phyloP scores from a whole-genome alignment of 192 early-diverging fungal species.

The Gonapodya prolifera region DNA sequence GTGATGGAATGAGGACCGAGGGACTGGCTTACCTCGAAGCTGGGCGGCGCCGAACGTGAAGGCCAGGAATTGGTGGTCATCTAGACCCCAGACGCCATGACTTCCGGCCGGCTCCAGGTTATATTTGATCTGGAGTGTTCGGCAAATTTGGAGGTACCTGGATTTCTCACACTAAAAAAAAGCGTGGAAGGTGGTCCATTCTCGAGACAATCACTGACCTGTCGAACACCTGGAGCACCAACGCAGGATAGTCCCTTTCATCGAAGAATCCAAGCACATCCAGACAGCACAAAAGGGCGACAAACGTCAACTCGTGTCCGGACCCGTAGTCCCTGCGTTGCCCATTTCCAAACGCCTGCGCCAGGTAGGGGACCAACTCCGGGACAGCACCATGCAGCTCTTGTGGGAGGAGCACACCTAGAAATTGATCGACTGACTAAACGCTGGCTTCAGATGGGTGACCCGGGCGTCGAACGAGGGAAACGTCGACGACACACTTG shows the following conservation, averaged over 20 bases:
- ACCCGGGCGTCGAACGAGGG: background rate
- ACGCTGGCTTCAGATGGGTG: no score
- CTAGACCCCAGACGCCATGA: constrained; percentile 98
- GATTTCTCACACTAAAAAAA: background rate
- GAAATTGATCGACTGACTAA: constrained; percentile 13
- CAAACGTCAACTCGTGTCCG: constrained; percentile 89
- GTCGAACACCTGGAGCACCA: constrained; percentile 67
- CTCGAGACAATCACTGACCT: constrained; percentile 34
- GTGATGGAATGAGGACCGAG: background rate
- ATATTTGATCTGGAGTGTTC: constrained; percentile 77
- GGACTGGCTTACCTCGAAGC: constrained; percentile 36
- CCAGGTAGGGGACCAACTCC: constrained; percentile 66
- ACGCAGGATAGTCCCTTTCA: constrained; percentile 53
- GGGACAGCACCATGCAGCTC: constrained; percentile 15
- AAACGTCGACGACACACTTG: background rate
- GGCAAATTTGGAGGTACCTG: constrained; percentile 79
- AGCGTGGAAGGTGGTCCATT: background rate
- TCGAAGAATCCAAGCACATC: constrained; percentile 56
- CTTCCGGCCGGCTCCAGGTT: constrained; percentile 95
- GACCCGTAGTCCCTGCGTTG: constrained; percentile 96
- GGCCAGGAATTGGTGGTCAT: constrained; percentile 95
- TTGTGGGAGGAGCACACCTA: constrained; percentile 12
- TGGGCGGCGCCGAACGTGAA: constrained; percentile 87
- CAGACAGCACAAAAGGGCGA: constrained; percentile 73
- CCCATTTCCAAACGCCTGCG: constrained; percentile 78